Evolutionary conservation across 192 early-diverging fungal species (phyloP), one percentile per base, ranked within the genome.

Genomic region (Linnemannia elongata): DNA sequence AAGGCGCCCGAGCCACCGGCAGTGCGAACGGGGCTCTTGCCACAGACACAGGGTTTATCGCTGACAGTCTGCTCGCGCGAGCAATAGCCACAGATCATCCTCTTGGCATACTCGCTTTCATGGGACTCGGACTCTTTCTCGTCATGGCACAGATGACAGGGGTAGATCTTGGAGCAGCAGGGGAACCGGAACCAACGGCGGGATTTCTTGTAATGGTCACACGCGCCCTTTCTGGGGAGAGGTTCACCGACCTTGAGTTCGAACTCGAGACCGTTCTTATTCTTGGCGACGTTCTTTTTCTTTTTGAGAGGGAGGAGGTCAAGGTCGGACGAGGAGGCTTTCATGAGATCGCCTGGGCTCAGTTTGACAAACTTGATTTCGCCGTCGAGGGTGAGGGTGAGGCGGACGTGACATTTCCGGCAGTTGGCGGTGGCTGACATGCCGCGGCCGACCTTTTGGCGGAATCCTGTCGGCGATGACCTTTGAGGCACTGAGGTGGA

Each of bases 171-270:
- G 73, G 92, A 92, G 81, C 97, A 98, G 91, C 97, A 98, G 1
- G 96, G 94, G 85, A 98, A 98, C 27, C 97, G 92, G 89, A 98
- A 96, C 96, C 96, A 98, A 33, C 97, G 91, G 55, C 94, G 94
- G 30, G 96, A 96, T 85, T 95, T 96, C n/a, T 91, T 83, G 85
- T 97, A 98, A 74, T 98, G 97, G 69, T 91, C 89, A 88, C 97
- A 98, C 0, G 95, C 88, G 3, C 97, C 97, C 72, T 95, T 93
- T 52, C 95, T 79, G 0, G 96, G 95, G 39, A 97, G 89, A 22
- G 96, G 93, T 79, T 90, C 89, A 7, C 96, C 96, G 0, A 95
- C 90, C 22, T 94, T 91, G 49, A 98, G 89, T n/a, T 93, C 94
- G 47, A 92, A 78, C 22, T 82, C 89, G 33, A 93, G 89, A 15